These are phyloP conservation scores for Coelastrella sp. DNA, from an alignment of 139 green algal genomes.

Conservation along the genomic window DNA sequence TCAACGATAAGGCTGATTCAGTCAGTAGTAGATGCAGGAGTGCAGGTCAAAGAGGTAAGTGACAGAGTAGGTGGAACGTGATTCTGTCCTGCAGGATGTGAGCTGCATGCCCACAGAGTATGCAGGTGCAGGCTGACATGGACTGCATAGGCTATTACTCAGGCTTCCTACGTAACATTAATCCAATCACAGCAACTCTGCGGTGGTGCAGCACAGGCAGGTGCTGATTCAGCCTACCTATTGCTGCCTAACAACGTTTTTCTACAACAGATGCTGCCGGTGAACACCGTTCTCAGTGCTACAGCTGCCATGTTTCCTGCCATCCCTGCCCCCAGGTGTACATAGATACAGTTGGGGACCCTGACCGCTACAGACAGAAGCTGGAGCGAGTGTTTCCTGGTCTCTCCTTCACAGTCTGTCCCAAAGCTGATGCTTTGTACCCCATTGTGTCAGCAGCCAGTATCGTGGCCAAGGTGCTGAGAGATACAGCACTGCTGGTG, in stretches of 20 bases:
- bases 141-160: too few relatives aligned
- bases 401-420: slow-evolving; percentile 78
- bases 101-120: too few relatives aligned
- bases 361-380: slow-evolving; percentile 62
- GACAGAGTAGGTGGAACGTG: too few relatives aligned
- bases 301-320: neutral
- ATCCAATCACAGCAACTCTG: too few relatives aligned
- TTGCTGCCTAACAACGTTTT: too few relatives aligned
- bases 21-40: slow-evolving; percentile 66
- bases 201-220: too few relatives aligned
- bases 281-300: neutral
- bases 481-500: slow-evolving; percentile 58
- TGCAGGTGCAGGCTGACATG: too few relatives aligned
- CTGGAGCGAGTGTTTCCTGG: slow-evolving; percentile 72
- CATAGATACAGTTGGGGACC: slow-evolving; percentile 95
- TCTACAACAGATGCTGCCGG: too few relatives aligned
- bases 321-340: slow-evolving; percentile 68
- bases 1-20: slow-evolving; percentile 78
- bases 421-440: slow-evolving; percentile 92
- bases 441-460: slow-evolving; percentile 93
- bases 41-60: slow-evolving; percentile 73
- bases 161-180: too few relatives aligned
- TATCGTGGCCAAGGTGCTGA: slow-evolving; percentile 93
- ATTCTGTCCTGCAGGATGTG: too few relatives aligned
- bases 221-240: too few relatives aligned